Conservation (phyloP, 345 rosid genomes). For the Hibiscus tridactylites region DNA sequence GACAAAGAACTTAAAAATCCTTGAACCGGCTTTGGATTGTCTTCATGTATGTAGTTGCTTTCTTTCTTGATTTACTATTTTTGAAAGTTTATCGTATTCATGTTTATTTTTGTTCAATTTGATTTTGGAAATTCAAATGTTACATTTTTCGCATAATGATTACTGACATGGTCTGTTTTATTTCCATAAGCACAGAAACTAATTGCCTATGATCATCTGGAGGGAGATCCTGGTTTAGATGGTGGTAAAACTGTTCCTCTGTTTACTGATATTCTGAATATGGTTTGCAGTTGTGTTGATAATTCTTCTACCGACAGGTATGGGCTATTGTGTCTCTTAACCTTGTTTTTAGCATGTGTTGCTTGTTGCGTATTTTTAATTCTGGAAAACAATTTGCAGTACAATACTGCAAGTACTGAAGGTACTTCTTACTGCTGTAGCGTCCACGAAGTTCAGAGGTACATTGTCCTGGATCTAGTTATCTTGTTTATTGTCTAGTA, state of each 20-base stretch:
- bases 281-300: constrained; percentile 88
- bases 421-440: constrained; percentile 92
- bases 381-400: constrained; percentile 43
- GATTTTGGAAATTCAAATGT: background rate
- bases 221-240: constrained; percentile 76
- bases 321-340: constrained; percentile 6
- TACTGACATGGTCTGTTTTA: constrained; percentile 15
- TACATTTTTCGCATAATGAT: constrained; percentile 1
- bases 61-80: background rate
- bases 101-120: background rate
- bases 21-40: constrained; percentile 96
- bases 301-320: constrained; percentile 94
- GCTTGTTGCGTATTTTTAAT: constrained; percentile 22
- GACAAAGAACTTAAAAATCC: constrained; percentile 76
- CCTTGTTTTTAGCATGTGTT: constrained; percentile 10
- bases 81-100: background rate
- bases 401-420: constrained; percentile 87
- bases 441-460: constrained; percentile 94
- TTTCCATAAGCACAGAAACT: constrained; percentile 59
- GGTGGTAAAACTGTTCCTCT: constrained; percentile 72
- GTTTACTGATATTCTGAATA: constrained; percentile 77
- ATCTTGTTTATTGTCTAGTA: constrained; percentile 9
- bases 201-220: constrained; percentile 90
- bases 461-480: constrained; percentile 16
- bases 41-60: constrained; percentile 64